These are phyloP conservation scores for Termitomyces sp. DNA, from an alignment of 768 basidiomycete genomes.

Conservation along the genomic window DNA sequence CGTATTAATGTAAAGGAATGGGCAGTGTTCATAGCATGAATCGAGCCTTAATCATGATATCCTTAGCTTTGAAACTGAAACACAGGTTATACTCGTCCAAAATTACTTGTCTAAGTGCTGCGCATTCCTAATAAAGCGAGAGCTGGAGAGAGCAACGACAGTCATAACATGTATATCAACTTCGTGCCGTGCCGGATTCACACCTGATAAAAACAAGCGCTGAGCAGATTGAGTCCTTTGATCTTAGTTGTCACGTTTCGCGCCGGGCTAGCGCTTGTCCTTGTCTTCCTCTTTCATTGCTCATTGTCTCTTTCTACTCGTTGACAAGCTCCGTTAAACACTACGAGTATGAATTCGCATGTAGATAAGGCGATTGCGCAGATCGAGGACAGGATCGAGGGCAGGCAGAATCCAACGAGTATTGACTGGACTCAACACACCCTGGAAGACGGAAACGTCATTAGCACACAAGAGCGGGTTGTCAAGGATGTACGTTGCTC, in stretches of 20 bases:
- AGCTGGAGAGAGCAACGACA: not conserved
- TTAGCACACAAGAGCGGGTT: conserved; percentile 92
- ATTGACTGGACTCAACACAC: conserved; percentile 91
- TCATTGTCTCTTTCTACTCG: conserved; percentile 10
- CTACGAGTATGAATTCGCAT: conserved; percentile 41
- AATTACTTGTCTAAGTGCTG: not conserved
- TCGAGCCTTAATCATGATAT: not conserved
- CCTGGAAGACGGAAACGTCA: conserved; percentile 86
- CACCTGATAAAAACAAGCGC: not conserved
- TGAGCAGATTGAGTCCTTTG: not conserved
- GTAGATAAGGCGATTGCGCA: conserved; percentile 65
- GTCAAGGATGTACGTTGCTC: conserved; percentile 79
- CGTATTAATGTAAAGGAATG: not conserved
- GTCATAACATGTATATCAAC: not conserved
- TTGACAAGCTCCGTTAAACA: conserved; percentile 5
- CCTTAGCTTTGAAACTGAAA: not conserved
- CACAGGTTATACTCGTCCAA: not conserved
- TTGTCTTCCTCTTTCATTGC: conserved; percentile 9
- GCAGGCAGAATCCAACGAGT: conserved; percentile 46
- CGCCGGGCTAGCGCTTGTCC: conserved; percentile 8
- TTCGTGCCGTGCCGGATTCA: not conserved
- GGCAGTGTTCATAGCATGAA: not conserved
- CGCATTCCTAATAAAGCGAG: not conserved
- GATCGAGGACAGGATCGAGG: conserved; percentile 56
- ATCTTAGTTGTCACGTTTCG: conserved; percentile 21